A percentile compares a stretch with the other conserved stretches of the same genome.
Conservation (phyloP, 1,139 yeast species). For the Yamadazyma taylorii region DNA sequence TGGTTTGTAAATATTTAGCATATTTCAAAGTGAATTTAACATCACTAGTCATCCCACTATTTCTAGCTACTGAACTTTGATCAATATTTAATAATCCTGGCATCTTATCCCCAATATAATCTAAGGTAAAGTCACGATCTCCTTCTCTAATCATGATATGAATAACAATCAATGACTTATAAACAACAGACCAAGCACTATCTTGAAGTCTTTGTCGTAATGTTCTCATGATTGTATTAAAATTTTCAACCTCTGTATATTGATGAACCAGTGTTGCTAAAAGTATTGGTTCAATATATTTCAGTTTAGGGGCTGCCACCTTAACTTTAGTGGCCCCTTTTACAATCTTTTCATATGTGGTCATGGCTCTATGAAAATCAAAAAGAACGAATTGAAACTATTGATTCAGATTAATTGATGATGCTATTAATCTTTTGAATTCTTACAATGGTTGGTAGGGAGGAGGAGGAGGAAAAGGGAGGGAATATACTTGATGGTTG, state of each 20-base stretch:
- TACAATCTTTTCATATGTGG: constrained; percentile 48
- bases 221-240: constrained; percentile 67
- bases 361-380: constrained; percentile 34
- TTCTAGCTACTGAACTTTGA: constrained; percentile 30
- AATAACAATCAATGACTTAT: constrained; percentile 77
- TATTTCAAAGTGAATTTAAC: constrained; percentile 66
- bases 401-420: no score
- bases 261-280: constrained; percentile 62
- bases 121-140: constrained; percentile 66
- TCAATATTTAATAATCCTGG: constrained; percentile 56
- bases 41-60: constrained; percentile 46
- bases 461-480: no score
- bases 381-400: no score
- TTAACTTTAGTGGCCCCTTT: constrained; percentile 53
- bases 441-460: no score
- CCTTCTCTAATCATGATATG: constrained; percentile 95
- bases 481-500: no score
- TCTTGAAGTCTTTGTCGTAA: constrained; percentile 65
- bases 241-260: constrained; percentile 49
- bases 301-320: constrained; percentile 97
- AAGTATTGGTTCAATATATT: constrained; percentile 89
- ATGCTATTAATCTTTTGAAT: neutral
- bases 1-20: constrained; percentile 64
- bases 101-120: constrained; percentile 59
- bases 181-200: constrained; percentile 87